Conservation (phyloP, 2,329 filamentous ascomycete species). For the Akanthomyces uredinophilus region DNA sequence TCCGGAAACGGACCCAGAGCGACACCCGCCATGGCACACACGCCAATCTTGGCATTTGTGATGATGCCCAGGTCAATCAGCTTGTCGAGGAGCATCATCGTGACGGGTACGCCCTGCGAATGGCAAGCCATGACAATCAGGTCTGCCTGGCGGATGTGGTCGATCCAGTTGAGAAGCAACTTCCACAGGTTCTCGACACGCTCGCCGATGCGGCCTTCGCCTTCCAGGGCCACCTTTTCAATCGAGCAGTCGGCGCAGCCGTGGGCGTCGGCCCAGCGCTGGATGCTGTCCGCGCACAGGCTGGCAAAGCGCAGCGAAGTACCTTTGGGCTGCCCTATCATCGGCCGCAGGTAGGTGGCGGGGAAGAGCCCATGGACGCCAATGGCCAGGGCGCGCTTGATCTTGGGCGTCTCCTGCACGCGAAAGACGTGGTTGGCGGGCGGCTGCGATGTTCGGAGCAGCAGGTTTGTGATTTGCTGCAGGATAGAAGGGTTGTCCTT, state of each 20-base stretch:
- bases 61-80: constrained; percentile 87
- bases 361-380: constrained; percentile 94
- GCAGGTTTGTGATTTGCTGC: constrained; percentile 57
- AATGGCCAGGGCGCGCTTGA: constrained; percentile 85
- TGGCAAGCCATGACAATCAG: constrained; percentile 91
- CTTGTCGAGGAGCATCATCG: constrained; percentile 87
- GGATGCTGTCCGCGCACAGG: constrained; percentile 77
- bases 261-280: constrained; percentile 71
- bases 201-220: constrained; percentile 86
- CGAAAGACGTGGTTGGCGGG: constrained; percentile 68
- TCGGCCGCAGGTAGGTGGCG: constrained; percentile 75
- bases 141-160: constrained; percentile 81
- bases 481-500: constrained; percentile 65
- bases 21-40: constrained; percentile 88
- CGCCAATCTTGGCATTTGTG: constrained; percentile 68
- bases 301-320: constrained; percentile 92
- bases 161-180: constrained; percentile 88
- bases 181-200: constrained; percentile 93
- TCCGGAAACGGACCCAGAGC: constrained; percentile 90
- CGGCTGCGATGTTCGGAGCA: constrained; percentile 51
- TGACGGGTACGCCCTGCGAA: constrained; percentile 91
- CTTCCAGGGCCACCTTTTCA: constrained; percentile 90
- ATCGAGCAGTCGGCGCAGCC: constrained; percentile 74
- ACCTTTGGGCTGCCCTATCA: constrained; percentile 91
- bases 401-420: constrained; percentile 60